Evolutionary conservation across 495 filamentous ascomycete species (phyloP).

Genomic region (Immersiella caudata): DNA sequence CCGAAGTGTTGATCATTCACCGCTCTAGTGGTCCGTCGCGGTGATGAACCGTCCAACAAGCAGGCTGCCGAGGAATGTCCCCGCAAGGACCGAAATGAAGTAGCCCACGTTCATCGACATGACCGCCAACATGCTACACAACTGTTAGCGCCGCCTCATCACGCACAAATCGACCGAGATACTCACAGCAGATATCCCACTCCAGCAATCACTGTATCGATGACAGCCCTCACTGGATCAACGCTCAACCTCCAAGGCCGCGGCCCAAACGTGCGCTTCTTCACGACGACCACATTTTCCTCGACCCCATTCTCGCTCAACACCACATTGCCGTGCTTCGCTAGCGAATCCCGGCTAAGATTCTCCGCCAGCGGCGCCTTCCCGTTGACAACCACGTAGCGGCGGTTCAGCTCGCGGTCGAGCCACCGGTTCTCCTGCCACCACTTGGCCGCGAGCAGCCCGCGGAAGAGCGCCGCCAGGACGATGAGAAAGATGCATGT

Average conservation of each 20-base stretch:
- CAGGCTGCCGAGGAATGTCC: constrained; percentile 83
- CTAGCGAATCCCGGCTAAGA: constrained; percentile 53
- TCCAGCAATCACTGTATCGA: constrained; percentile 70
- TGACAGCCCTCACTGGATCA: constrained; percentile 70
- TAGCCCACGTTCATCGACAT: constrained; percentile 99
- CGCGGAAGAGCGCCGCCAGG: constrained; percentile 68
- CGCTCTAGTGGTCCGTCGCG: constrained; percentile 39
- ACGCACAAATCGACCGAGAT: constrained; percentile 2
- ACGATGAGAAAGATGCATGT: constrained; percentile 86
- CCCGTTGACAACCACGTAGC: constrained; percentile 75
- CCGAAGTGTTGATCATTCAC: background rate
- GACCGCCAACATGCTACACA: constrained; percentile 87
- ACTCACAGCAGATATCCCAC: constrained; percentile 90
- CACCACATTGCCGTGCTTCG: constrained; percentile 60
- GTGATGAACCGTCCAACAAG: constrained; percentile 68
- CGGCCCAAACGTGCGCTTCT: constrained; percentile 48
- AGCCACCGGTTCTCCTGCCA: constrained; percentile 57
- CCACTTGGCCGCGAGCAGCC: constrained; percentile 66
- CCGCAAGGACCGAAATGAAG: constrained; percentile 82
- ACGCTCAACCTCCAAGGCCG: constrained; percentile 78
- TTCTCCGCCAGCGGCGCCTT: constrained; percentile 59
- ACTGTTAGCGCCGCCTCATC: constrained; percentile 21
- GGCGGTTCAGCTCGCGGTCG: constrained; percentile 65
- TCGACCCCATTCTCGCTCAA: constrained; percentile 71
- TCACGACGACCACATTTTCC: constrained; percentile 72